phyloP scores from a whole-genome alignment of 1,284 basidiomycete species.

The Moesziomyces aphidis region DNA sequence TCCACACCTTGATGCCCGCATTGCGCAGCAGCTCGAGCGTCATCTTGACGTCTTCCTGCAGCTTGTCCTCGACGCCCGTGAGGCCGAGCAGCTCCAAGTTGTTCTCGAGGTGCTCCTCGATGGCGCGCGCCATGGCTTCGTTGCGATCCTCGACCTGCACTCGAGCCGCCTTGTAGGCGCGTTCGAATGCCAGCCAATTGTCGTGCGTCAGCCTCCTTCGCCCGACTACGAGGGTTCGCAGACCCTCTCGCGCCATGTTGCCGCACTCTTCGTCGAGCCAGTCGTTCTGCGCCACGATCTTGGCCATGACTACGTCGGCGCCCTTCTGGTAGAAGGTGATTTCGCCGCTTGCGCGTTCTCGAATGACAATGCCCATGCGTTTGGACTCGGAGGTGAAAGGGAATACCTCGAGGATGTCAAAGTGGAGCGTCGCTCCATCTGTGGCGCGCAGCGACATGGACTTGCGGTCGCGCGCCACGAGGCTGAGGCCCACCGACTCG shows the following conservation, averaged over 20 bases:
- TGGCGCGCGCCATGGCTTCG: conserved; percentile 80
- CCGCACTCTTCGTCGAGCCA: conserved; percentile 99
- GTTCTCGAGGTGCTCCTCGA: conserved; percentile 82
- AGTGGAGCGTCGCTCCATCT: conserved; percentile 71
- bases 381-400: conserved; percentile 98
- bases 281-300: conserved; percentile 94
- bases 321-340: conserved; percentile 95
- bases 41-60: conserved; percentile 95
- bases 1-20: conserved; percentile 99
- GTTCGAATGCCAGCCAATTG: conserved; percentile 80
- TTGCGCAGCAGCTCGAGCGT: conserved; percentile 93
- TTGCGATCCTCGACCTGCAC: conserved; percentile 76
- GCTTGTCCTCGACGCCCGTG: conserved; percentile 97
- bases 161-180: conserved; percentile 81
- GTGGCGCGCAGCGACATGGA: conserved; percentile 73
- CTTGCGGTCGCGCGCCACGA: conserved; percentile 87
- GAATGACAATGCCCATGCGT: conserved; percentile 97
- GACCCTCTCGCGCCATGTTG: conserved; percentile 97
- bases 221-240: conserved; percentile 93
- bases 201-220: conserved; percentile 80
- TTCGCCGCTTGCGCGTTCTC: conserved; percentile 80
- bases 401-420: conserved; percentile 92
- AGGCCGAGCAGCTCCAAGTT: conserved; percentile 92
- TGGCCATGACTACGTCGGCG: conserved; percentile 95
- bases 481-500: conserved; percentile 88